These are phyloP conservation scores for Populus davidiana DNA, from an alignment of 345 rosid genomes.

Conservation along the genomic window DNA sequence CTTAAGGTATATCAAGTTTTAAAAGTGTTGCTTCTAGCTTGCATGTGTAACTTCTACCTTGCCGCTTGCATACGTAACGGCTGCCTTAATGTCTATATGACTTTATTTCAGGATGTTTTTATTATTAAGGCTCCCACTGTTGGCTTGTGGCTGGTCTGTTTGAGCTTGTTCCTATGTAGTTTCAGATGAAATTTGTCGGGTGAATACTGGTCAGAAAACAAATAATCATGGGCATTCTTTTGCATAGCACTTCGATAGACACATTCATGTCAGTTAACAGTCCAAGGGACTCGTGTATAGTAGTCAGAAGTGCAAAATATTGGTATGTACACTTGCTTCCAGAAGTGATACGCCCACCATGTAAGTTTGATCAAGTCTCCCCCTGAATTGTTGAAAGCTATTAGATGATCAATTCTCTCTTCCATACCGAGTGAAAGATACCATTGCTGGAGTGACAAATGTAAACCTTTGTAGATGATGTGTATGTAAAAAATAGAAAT, in stretches of 20 bases:
- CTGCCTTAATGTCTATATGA: not conserved
- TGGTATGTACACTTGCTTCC: slow-evolving; percentile 4
- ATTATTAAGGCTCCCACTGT: not conserved
- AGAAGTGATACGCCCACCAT: not conserved
- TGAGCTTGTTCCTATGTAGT: not conserved
- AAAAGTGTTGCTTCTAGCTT: not conserved
- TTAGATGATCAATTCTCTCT: not conserved
- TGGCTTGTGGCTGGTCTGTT: not conserved
- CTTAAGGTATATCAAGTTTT: slow-evolving; percentile 11
- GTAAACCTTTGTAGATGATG: not conserved
- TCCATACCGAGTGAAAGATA: not conserved
- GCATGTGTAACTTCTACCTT: too few species aligned
- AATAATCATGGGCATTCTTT: not conserved
- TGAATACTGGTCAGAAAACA: not conserved
- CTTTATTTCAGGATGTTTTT: not conserved
- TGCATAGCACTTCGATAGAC: not conserved
- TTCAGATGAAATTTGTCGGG: not conserved
- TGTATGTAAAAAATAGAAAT: not conserved
- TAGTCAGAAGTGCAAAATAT: not conserved
- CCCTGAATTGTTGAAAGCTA: not conserved
- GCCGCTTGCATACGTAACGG: not conserved
- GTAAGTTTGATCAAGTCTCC: not conserved
- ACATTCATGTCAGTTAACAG: not conserved
- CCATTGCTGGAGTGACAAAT: not conserved
- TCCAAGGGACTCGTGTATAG: not conserved